A percentile compares a stretch with the other conserved stretches of the same genome.
Evolutionary conservation across 768 basidiomycete species (phyloP).

Genomic region (Psilocybe cubensis): DNA sequence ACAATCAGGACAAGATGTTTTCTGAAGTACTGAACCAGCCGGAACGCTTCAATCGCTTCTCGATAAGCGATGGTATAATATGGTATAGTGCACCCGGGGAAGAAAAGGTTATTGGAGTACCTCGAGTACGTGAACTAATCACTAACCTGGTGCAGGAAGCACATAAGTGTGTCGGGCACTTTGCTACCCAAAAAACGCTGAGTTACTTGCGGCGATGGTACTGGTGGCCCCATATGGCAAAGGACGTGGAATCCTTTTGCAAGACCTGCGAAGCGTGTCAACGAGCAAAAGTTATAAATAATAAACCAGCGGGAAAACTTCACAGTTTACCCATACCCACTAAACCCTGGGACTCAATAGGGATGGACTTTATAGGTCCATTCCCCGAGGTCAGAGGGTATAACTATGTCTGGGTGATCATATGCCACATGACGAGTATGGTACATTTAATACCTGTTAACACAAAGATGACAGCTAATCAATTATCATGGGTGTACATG

Average conservation of each 20-base stretch:
- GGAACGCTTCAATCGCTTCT: too few species aligned
- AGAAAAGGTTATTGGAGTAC: slow-evolving; percentile 23
- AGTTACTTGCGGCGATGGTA: slow-evolving; percentile 35
- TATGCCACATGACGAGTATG: slow-evolving; percentile 33
- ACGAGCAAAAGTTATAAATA: slow-evolving; percentile 18
- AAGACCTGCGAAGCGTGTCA: slow-evolving; percentile 26
- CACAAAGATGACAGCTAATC: slow-evolving; percentile 23
- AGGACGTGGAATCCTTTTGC: slow-evolving; percentile 26
- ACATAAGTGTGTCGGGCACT: slow-evolving; percentile 35
- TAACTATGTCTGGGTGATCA: slow-evolving; percentile 34
- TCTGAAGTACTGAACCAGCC: too few species aligned
- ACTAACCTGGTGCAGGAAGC: slow-evolving; percentile 22
- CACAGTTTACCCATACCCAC: slow-evolving; percentile 31
- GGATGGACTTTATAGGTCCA: slow-evolving; percentile 43
- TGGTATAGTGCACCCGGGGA: slow-evolving; percentile 3
- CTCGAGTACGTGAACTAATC: slow-evolving; percentile 9
- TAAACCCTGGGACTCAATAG: slow-evolving; percentile 38
- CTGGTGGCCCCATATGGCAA: slow-evolving; percentile 33
- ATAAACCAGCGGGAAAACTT: slow-evolving; percentile 28
- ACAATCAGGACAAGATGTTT: too few species aligned
- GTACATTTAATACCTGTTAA: slow-evolving; percentile 33
- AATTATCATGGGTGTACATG: slow-evolving; percentile 33
- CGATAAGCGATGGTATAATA: too few species aligned
- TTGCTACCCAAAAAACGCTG: slow-evolving; percentile 26
- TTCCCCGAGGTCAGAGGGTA: slow-evolving; percentile 29